A percentile compares a stretch with the other conserved stretches of the same genome.
Conservation (phyloP, 768 basidiomycete species). For the Boletus coccyginus region DNA sequence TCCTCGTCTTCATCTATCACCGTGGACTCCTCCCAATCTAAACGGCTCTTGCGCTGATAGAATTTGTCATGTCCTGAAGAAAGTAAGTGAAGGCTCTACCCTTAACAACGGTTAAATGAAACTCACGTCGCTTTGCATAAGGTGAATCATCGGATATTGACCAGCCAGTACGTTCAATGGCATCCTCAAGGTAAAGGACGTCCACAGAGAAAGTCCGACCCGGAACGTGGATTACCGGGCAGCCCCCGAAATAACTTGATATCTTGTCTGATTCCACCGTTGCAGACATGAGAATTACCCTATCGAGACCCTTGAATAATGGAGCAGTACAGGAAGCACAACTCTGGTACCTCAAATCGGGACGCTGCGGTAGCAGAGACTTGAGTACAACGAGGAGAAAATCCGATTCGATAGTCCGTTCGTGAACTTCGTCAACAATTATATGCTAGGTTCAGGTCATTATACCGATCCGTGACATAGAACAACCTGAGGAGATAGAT, state of each 20-base stretch:
- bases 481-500: constrained; percentile 2
- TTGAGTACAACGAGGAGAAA: constrained; percentile 94
- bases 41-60: constrained; percentile 54
- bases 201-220: constrained; percentile 95
- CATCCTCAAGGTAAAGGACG: constrained; percentile 84
- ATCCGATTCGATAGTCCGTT: constrained; percentile 95
- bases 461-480: not conserved
- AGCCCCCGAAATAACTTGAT: constrained; percentile 82
- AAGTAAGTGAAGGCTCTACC: not conserved
- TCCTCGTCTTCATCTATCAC: constrained; percentile 65
- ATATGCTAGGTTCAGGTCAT: constrained; percentile 59
- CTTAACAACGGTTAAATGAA: not conserved
- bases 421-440: constrained; percentile 97
- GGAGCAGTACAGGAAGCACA: not conserved
- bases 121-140: constrained; percentile 71
- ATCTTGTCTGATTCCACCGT: constrained; percentile 92
- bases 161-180: constrained; percentile 80
- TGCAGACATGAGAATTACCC: constrained; percentile 95
- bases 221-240: constrained; percentile 83
- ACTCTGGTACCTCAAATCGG: constrained; percentile 72
- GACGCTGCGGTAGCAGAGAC: constrained; percentile 68
- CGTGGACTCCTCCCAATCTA: constrained; percentile 81
- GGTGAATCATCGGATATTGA: constrained; percentile 74
- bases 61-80: constrained; percentile 59
- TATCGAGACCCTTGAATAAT: constrained; percentile 29